Evolutionary conservation across 176 grass and related monocot genomes (phyloP).

Genomic region (Miscanthus lutarioriparius): DNA sequence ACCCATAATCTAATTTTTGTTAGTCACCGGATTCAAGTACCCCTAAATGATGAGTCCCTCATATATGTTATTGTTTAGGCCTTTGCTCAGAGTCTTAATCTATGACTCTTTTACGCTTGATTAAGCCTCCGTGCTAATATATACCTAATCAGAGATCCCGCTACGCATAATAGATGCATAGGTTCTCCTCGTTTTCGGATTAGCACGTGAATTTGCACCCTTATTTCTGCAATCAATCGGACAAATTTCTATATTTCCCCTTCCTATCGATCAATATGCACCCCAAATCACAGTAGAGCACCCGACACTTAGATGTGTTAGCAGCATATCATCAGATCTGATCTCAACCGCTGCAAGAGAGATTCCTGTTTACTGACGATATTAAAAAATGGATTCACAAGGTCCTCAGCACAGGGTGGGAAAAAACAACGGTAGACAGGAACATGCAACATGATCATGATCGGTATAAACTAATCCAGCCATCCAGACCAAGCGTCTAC

Average conservation of each 20-base stretch:
- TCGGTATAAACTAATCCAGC: not conserved
- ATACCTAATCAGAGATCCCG: not conserved
- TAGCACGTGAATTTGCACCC: not conserved
- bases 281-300: not conserved
- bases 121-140: not conserved
- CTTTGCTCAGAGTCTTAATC: not conserved
- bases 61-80: not conserved
- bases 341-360: not conserved
- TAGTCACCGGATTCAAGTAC: not conserved
- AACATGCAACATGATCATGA: constrained; percentile 8
- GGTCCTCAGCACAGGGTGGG: not conserved
- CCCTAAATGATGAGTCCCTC: not conserved
- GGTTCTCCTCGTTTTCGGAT: not conserved
- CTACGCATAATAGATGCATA: not conserved
- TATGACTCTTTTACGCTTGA: not conserved
- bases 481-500: not conserved
- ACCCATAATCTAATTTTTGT: not conserved
- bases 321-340: not conserved
- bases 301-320: not conserved
- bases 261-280: not conserved
- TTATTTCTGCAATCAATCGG: not conserved
- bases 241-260: not conserved
- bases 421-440: not conserved
- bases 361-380: too few species aligned
- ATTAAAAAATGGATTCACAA: too few species aligned